phyloP scores from a whole-genome alignment of 2,329 filamentous ascomycete genomes.

The Tricladium varicosporioides region DNA sequence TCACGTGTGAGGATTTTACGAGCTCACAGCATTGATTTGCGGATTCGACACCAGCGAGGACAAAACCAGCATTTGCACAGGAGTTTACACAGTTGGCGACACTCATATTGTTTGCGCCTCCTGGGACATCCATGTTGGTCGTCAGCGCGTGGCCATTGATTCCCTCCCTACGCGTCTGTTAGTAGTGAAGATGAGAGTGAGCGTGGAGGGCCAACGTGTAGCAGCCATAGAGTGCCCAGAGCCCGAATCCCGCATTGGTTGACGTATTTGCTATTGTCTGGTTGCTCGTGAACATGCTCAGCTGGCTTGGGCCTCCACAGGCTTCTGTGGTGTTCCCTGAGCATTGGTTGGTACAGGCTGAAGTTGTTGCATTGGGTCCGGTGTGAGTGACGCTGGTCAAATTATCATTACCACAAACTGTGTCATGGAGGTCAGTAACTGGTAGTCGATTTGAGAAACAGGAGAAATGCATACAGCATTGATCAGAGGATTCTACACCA shows the following conservation, averaged over 20 bases:
- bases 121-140: constrained; percentile 5
- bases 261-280: constrained; percentile 11
- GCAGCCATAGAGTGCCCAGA: constrained; percentile 19
- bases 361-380: not conserved
- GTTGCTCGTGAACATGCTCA: constrained; percentile 26
- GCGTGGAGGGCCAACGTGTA: constrained; percentile 7
- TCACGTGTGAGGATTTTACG: not conserved
- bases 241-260: constrained; percentile 12
- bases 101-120: constrained; percentile 17
- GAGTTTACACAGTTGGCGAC: constrained; percentile 15
- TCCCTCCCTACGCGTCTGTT: constrained; percentile 10
- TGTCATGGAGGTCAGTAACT: not conserved
- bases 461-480: constrained; percentile 20
- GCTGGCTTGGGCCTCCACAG: constrained; percentile 31
- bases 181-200: constrained; percentile 1
- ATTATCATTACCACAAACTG: constrained; percentile 11
- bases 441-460: not conserved
- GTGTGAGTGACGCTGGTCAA: not conserved
- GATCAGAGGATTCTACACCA: constrained; percentile 21
- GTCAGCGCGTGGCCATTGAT: constrained; percentile 15
- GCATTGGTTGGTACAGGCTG: constrained; percentile 23
- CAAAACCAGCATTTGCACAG: constrained; percentile 29
- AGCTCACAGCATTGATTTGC: constrained; percentile 40
- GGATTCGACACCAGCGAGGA: constrained; percentile 46
- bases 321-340: constrained; percentile 30